Base-by-base conservation (phyloP, 148 eudicot species). In the Oxyria digyna region DNA sequence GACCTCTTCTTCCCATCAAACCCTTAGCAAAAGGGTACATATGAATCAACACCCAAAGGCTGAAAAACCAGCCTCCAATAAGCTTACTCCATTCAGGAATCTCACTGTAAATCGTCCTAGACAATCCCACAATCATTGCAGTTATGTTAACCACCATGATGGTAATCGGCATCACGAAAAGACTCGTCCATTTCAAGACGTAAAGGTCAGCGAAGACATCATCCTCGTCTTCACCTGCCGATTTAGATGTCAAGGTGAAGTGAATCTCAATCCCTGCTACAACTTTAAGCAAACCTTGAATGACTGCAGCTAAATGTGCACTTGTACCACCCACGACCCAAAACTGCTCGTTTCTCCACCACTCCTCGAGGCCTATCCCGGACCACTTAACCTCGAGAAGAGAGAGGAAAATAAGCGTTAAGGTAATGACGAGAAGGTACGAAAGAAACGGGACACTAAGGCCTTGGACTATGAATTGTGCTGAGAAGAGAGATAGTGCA, bases 331-430 rank as follows among this genome's bases (percentile, higher is more conserved):
- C 97, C 4, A 91, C 87, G 43, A 77, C 85, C 97, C 97, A 91
- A 67, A 91, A 91, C 73, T 91, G 97, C 74, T 89, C 96, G 62
- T 91, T 91, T 6, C 97, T 74, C 93, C 97, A 91, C 84, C 85
- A 87, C 45, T 91, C 97, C 72, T 91, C 96, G 0, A 89, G 87
- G 37, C 79, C 86, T n/a, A 91, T 83, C 0, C 96, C 97, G 0
- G 97, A 91, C 97, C 97, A 91, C 67, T 80, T 91, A 6, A 91
- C 93, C 74, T 91, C 97, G 1, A 91, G 85, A 18, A 89, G 93
- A 4, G 97, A 80, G 23, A 87, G 79, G 5, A 84, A 79, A 11
- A 70, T 57, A 68, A 91, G 93, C 1, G 74, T 62, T 14, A 80
- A 7, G 29, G 86, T 80, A 65, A 89, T 89, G 17, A 71, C 24